phyloP scores from a whole-genome alignment of 768 basidiomycete species.

The Suillus alpinus region DNA sequence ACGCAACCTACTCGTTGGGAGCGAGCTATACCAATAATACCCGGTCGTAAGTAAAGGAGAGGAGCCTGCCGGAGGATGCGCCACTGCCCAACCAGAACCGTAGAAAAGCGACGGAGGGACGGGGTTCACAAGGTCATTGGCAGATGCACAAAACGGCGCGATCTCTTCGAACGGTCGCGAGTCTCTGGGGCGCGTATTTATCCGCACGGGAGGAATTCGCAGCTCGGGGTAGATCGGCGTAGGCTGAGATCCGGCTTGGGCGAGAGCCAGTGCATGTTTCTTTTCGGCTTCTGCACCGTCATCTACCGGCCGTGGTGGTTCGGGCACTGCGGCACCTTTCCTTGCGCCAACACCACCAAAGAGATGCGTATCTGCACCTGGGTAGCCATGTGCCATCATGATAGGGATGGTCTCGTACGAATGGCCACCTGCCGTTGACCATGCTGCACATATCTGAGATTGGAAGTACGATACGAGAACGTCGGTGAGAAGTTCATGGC shows the following conservation, averaged over 20 bases:
- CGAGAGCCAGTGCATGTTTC: conserved; percentile 15
- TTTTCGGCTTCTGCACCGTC: conserved; percentile 31
- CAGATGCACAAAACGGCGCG: conserved; percentile 87
- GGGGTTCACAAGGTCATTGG: conserved; percentile 98
- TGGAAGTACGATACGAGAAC: conserved; percentile 90
- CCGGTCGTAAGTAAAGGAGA: conserved; percentile 53
- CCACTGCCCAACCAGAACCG: conserved; percentile 86
- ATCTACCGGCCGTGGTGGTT: conserved; percentile 34
- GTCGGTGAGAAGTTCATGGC: conserved; percentile 88
- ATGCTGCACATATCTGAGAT: conserved; percentile 82
- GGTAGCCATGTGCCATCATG: conserved; percentile 36
- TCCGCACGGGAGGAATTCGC: conserved; percentile 66
- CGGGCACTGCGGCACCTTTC: conserved; percentile 64
- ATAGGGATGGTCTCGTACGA: conserved; percentile 58
- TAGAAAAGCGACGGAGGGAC: conserved; percentile 92
- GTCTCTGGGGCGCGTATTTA: conserved; percentile 61
- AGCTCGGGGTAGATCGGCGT: conserved; percentile 28
- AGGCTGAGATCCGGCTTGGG: conserved; percentile 14
- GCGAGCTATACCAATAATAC: conserved; percentile 92
- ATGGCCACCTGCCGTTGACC: conserved; percentile 69
- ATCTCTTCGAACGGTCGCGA: conserved; percentile 74
- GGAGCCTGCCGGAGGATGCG: conserved; percentile 57
- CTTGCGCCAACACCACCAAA: conserved; percentile 86
- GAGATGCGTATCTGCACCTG: conserved; percentile 47
- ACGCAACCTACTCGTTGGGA: conserved; percentile 78